Evolutionary conservation across 2,329 filamentous ascomycete species (phyloP).

Genomic region (Immersiporthe knoxdaviesiana): DNA sequence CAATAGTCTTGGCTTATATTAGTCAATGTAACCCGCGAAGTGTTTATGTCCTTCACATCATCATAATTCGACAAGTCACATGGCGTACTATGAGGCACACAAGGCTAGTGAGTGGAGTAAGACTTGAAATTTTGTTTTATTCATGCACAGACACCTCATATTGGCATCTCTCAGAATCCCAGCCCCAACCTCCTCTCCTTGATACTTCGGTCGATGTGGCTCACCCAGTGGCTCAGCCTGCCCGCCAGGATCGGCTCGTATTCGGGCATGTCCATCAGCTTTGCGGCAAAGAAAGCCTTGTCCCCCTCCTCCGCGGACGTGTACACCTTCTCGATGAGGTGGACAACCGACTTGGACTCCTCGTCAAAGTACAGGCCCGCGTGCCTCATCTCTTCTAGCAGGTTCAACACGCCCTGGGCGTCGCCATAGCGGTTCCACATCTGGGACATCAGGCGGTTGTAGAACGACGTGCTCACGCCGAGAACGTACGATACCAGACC

Average conservation of each 20-base stretch:
- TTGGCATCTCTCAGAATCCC: not conserved
- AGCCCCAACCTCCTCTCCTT: slow-evolving; percentile 11
- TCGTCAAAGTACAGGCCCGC: slow-evolving; percentile 62
- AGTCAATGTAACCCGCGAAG: not conserved
- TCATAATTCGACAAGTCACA: not conserved
- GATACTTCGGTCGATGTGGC: slow-evolving; percentile 36
- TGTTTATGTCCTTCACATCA: not conserved
- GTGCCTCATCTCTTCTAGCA: slow-evolving; percentile 68
- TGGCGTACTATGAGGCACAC: no score
- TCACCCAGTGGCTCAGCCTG: slow-evolving; percentile 39
- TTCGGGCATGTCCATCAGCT: slow-evolving; percentile 43
- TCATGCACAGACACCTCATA: not conserved
- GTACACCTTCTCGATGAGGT: slow-evolving; percentile 38
- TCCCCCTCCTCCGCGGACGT: slow-evolving; percentile 24
- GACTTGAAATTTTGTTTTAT: not conserved
- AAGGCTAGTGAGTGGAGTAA: not conserved
- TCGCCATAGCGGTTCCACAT: slow-evolving; percentile 66
- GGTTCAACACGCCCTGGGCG: slow-evolving; percentile 53
- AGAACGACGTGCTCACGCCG: slow-evolving; percentile 70
- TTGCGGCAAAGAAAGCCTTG: slow-evolving; percentile 37
- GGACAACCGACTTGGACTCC: slow-evolving; percentile 47
- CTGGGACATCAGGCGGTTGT: slow-evolving; percentile 66
- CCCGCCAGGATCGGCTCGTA: slow-evolving; percentile 38
- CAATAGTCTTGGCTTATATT: no score
- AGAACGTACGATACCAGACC: slow-evolving; percentile 73